These are phyloP conservation scores for Rhizopogon rudus DNA, from an alignment of 768 basidiomycete genomes.

Conservation along the genomic window DNA sequence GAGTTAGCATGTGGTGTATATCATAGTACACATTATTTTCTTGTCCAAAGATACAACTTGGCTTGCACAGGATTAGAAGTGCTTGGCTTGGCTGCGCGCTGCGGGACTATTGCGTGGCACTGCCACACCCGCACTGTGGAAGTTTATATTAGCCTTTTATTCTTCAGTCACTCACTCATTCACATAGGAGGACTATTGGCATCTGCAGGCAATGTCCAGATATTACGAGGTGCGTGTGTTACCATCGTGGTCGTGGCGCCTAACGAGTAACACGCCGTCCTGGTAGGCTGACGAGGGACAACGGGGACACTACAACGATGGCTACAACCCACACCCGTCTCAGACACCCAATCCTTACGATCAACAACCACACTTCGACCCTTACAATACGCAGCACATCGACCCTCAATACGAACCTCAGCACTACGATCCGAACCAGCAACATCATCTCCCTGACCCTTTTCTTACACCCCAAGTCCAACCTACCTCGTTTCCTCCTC, in stretches of 20 bases:
- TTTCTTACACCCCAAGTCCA: slow-evolving; percentile 27
- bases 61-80: too few species aligned
- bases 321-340: slow-evolving; percentile 47
- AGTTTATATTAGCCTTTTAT: not conserved
- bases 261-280: not conserved
- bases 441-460: slow-evolving; percentile 35
- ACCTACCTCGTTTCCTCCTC: slow-evolving; percentile 11
- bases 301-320: slow-evolving; percentile 61
- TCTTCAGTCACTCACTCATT: not conserved
- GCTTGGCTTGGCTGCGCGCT: too few species aligned
- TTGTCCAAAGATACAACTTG: too few species aligned
- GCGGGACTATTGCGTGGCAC: not conserved
- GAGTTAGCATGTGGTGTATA: not conserved
- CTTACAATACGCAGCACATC: slow-evolving; percentile 23
- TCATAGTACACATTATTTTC: too few species aligned
- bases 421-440: slow-evolving; percentile 27
- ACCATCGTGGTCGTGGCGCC: not conserved
- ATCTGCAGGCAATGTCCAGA: slow-evolving; percentile 28
- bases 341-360: slow-evolving; percentile 38
- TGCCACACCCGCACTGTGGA: too few species aligned
- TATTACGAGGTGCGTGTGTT: slow-evolving; percentile 33
- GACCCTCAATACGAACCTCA: slow-evolving; percentile 29
- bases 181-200: not conserved
- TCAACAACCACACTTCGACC: slow-evolving; percentile 28
- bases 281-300: slow-evolving; percentile 61